Base-by-base conservation (phyloP, 2,329 filamentous ascomycete genomes). In the Xylaria digitata region DNA sequence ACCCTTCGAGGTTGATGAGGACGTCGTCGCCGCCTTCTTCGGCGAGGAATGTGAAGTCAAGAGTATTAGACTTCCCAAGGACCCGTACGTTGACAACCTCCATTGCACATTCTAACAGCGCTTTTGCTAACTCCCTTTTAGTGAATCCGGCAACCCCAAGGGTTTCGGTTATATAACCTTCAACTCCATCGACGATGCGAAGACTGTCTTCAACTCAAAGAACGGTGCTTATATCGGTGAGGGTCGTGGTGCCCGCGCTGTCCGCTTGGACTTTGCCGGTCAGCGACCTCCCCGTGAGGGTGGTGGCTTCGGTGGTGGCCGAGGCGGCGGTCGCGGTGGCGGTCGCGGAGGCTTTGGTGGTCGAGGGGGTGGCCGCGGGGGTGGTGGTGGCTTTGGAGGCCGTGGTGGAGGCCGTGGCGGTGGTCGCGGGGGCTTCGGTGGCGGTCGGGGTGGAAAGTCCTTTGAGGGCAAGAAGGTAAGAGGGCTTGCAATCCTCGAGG, bases 91-190 rank as follows among this genome's bases (percentile, higher is more conserved):
- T 54, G 2, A 40, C 6, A 30, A n/a, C 23, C 30, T 3, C 7
- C 32, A 32, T 45, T 6, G n/a, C 7, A 37, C 32, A 21, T 23
- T 15, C 23, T 9, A 46, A 1, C 6, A 40, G 1, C 26, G 15
- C n/a, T 23, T n/a, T 45, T 40, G 64, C 77, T 81, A 78, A 82
- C 68, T 9, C 37, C 40, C 30, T 54, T 15, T 34, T 66, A 90
- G 89, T 79, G 93, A 97, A 68, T 89, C 89, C 69, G 94, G 93
- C 71, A 88, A 89, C 74, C 90, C 91, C 78, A 97, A 97, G 90
- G 94, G 94, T 65, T 97, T 96, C 80, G 94, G 93, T 62, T 97
- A 97, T 79, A 90, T 97, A 70, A 90, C 90, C 77, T 97, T 95
- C 85, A 83, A 84, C 74, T 92, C 91, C 19, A 80, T 96, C 69